phyloP scores from a whole-genome alignment of 2,329 filamentous ascomycete genomes.

The Nemania sp. region DNA sequence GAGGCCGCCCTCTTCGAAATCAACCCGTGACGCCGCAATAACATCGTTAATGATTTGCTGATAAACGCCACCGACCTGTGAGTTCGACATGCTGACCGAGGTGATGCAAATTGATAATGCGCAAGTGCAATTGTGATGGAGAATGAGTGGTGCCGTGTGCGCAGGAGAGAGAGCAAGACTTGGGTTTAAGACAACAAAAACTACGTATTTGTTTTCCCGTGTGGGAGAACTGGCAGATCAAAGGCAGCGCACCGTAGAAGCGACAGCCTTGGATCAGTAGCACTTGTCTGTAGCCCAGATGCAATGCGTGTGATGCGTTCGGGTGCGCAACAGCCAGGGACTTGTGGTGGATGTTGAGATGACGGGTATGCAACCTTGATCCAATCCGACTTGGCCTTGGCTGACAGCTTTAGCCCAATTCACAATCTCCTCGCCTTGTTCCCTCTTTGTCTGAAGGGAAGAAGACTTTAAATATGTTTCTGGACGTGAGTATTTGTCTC shows the following conservation, averaged over 20 bases:
- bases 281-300: neutral
- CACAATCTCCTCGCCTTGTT: constrained; percentile 2
- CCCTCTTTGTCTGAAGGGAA: neutral
- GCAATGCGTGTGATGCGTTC: too few species aligned
- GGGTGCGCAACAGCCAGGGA: neutral
- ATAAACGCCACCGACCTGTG: constrained; percentile 76
- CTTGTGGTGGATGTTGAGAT: constrained; percentile 5
- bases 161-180: neutral
- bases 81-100: constrained; percentile 58
- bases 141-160: neutral
- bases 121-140: constrained; percentile 5
- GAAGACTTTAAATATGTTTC: neutral
- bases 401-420: constrained; percentile 9
- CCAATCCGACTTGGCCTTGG: constrained; percentile 6
- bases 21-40: constrained; percentile 86
- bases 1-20: constrained; percentile 96
- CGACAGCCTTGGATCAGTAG: neutral
- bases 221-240: constrained; percentile 1
- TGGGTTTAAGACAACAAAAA: neutral
- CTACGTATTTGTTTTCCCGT: constrained; percentile 17
- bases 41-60: constrained; percentile 79
- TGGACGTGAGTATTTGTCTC: constrained; percentile 17
- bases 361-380: constrained; percentile 9
- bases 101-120: neutral
- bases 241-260: neutral